These are phyloP conservation scores for Cladosporium sp. DNA, from an alignment of 2,329 filamentous ascomycete genomes.

Conservation along the genomic window DNA sequence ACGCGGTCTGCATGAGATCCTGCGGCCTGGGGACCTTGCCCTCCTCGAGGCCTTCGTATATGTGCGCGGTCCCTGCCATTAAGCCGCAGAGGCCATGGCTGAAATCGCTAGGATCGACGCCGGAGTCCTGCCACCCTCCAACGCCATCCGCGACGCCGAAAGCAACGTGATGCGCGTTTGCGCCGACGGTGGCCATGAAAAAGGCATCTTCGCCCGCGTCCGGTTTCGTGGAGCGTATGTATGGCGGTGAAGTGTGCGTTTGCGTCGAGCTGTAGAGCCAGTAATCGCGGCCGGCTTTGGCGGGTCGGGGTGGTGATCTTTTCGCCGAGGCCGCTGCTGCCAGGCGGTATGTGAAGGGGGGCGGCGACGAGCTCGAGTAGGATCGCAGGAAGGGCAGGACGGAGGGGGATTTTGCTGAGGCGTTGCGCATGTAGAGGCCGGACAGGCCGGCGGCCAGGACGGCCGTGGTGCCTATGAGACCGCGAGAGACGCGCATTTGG, in stretches of 20 bases:
- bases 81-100: constrained; percentile 89
- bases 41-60: constrained; percentile 38
- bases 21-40: constrained; percentile 44
- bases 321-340: constrained; percentile 34
- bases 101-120: constrained; percentile 91
- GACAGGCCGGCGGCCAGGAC: constrained; percentile 13
- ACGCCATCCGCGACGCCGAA: constrained; percentile 93
- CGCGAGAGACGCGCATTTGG: constrained; percentile 2
- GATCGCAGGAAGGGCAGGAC: constrained; percentile 5
- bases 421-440: constrained; percentile 11
- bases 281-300: constrained; percentile 48
- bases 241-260: constrained; percentile 43
- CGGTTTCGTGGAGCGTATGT: constrained; percentile 46
- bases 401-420: constrained; percentile 4
- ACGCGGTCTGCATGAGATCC: constrained; percentile 74
- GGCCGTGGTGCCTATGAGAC: constrained; percentile 13
- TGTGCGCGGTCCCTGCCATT: constrained; percentile 59
- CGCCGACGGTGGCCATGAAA: constrained; percentile 73
- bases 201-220: constrained; percentile 92
- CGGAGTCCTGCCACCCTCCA: constrained; percentile 88
- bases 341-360: constrained; percentile 33
- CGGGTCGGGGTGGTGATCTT: constrained; percentile 29
- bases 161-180: constrained; percentile 65
- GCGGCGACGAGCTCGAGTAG: constrained; percentile 9
- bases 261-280: constrained; percentile 32